Conservation (phyloP, 177 flowering plant species). For the Vitis hybrid region DNA sequence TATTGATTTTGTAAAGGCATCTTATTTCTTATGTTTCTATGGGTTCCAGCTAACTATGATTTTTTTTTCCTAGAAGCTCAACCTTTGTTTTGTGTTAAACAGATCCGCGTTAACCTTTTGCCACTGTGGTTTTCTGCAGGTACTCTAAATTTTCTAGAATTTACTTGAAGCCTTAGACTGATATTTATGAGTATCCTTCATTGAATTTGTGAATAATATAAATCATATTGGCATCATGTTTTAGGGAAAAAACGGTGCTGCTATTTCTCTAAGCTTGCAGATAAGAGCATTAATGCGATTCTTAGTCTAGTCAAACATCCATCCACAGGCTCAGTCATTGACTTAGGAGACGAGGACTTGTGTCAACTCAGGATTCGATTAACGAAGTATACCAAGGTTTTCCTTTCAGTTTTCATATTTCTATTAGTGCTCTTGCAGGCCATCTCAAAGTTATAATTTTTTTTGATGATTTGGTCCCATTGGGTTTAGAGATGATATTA, state of each 20-base stretch:
- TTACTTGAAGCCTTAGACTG: not conserved
- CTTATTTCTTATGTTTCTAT: too few relatives aligned
- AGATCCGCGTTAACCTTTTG: constrained; percentile 60
- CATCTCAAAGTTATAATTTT: not conserved
- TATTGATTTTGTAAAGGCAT: too few relatives aligned
- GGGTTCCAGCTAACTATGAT: not conserved
- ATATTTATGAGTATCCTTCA: not conserved
- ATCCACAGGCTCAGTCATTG: constrained; percentile 10
- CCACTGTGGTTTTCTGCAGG: constrained; percentile 74
- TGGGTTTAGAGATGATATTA: not conserved
- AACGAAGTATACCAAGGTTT: constrained; percentile 64
- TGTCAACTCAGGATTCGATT: constrained; percentile 46
- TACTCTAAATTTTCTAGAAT: constrained; percentile 18
- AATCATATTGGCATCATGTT: constrained; percentile 5
- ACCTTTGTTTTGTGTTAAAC: constrained; percentile 21
- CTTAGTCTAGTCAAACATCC: constrained; percentile 23
- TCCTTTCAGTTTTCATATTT: not conserved
- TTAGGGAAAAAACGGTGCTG: constrained; percentile 52
- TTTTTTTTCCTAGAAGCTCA: not conserved
- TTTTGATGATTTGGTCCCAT: not conserved
- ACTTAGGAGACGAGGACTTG: constrained; percentile 26
- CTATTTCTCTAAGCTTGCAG: constrained; percentile 50
- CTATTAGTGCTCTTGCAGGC: not conserved
- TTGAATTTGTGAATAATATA: not conserved
- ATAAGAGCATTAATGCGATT: constrained; percentile 33